A percentile compares a stretch with the other conserved stretches of the same genome.
Evolutionary conservation across 2,329 filamentous ascomycete genomes (phyloP).

Genomic region (Aspergillus candidus): DNA sequence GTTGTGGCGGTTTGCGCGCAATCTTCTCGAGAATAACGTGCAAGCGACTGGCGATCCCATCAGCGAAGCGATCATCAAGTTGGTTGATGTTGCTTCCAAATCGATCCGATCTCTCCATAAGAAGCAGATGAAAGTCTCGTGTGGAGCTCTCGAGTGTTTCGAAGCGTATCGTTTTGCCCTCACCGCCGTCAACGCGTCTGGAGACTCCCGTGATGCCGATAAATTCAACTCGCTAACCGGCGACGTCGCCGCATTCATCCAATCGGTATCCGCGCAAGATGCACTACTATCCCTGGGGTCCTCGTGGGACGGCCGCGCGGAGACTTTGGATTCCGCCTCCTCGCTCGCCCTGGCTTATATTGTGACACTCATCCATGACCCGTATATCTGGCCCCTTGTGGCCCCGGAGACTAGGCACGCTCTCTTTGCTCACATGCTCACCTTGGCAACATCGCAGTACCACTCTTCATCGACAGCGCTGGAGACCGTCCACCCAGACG

Average conservation of each 20-base stretch:
- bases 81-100: constrained; percentile 25
- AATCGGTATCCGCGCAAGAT: constrained; percentile 19
- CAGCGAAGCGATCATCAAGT: constrained; percentile 13
- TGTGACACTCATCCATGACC: constrained; percentile 26
- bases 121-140: constrained; percentile 17
- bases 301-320: constrained; percentile 34
- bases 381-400: constrained; percentile 25
- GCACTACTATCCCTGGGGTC: constrained; percentile 20
- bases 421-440: constrained; percentile 30
- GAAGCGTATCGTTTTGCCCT: constrained; percentile 34
- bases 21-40: constrained; percentile 26
- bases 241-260: constrained; percentile 21
- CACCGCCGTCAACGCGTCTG: constrained; percentile 18
- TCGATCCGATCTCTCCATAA: constrained; percentile 26
- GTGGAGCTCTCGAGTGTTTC: constrained; percentile 31
- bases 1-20: constrained; percentile 34
- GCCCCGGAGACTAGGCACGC: constrained; percentile 24
- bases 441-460: constrained; percentile 26
- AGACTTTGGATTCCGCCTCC: constrained; percentile 26
- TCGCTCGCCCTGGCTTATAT: constrained; percentile 32
- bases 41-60: constrained; percentile 18
- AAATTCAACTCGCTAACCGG: constrained; percentile 21
- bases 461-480: constrained; percentile 18
- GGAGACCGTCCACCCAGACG: constrained; percentile 20
- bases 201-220: constrained; percentile 16